phyloP scores from a whole-genome alignment of 306 rosid genomes.

The Gastrolobium bilobum region DNA sequence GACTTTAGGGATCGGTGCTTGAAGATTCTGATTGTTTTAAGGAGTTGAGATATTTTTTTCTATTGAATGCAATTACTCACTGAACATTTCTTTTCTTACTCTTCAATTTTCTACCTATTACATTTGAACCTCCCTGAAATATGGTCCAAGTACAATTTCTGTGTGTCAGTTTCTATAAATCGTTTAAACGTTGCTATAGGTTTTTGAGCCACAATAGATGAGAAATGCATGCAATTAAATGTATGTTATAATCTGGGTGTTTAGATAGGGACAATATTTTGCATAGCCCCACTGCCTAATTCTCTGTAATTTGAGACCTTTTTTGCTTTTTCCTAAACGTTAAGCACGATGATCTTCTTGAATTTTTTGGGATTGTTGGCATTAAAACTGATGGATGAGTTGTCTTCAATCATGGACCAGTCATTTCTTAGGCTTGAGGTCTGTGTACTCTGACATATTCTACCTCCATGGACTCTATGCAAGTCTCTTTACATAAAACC shows the following conservation, averaged over 20 bases:
- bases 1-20: conserved; percentile 39
- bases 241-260: not conserved
- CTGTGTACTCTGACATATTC: conserved; percentile 1
- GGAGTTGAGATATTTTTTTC: conserved; percentile 8
- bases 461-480: conserved; percentile 4
- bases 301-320: conserved; percentile 22
- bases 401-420: conserved; percentile 25
- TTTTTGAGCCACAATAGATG: conserved; percentile 10
- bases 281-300: conserved; percentile 1
- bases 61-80: conserved; percentile 37
- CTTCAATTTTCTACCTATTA: conserved; percentile 8
- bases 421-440: conserved; percentile 13
- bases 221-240: conserved; percentile 3
- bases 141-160: conserved; percentile 1
- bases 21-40: conserved; percentile 29
- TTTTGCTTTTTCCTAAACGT: conserved; percentile 27
- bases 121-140: conserved; percentile 28
- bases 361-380: conserved; percentile 22
- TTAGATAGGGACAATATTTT: conserved; percentile 28
- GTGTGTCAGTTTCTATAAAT: conserved; percentile 27
- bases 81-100: conserved; percentile 13
- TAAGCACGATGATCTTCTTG: not conserved
- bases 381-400: conserved; percentile 17
- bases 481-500: conserved; percentile 13
- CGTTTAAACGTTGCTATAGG: conserved; percentile 10